These are phyloP conservation scores for Saccharomyces hybrid DNA, from an alignment of 1,139 yeast genomes.

Conservation along the genomic window DNA sequence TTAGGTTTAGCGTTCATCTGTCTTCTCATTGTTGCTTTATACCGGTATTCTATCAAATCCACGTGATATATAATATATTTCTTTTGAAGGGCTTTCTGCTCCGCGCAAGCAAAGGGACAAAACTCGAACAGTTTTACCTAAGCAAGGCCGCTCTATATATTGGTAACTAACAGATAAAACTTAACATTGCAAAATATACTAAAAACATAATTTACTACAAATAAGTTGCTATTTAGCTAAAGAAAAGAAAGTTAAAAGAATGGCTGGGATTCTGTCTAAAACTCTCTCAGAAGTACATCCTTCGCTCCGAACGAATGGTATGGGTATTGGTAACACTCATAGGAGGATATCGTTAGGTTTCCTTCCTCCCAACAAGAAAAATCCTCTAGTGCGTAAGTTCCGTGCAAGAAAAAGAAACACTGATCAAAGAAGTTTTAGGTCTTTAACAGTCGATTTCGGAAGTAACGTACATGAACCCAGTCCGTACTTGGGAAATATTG, in stretches of 20 bases:
- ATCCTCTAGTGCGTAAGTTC: constrained; percentile 44
- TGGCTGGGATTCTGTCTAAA: constrained; percentile 25
- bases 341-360: constrained; percentile 44
- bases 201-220: background rate
- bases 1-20: background rate
- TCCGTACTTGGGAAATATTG: constrained; percentile 33
- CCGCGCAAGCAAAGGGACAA: background rate
- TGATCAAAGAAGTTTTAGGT: constrained; percentile 56
- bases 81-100: background rate
- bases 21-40: too few species aligned
- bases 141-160: background rate
- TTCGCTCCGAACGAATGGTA: constrained; percentile 33
- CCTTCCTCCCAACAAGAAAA: constrained; percentile 66
- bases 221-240: too few species aligned
- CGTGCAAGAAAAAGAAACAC: constrained; percentile 28
- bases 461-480: constrained; percentile 26
- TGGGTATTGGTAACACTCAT: constrained; percentile 37
- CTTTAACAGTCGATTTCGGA: constrained; percentile 36
- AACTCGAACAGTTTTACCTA: background rate
- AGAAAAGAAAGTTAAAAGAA: constrained; percentile 2
- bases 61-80: background rate
- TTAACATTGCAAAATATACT: background rate
- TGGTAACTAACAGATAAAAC: too few species aligned
- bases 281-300: constrained; percentile 33
- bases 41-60: background rate